Percentiles rank a stretch among this genome's conserved stretches.
These are phyloP conservation scores for Lactarius psammicola DNA, from an alignment of 768 basidiomycete species.

Conservation along the genomic window DNA sequence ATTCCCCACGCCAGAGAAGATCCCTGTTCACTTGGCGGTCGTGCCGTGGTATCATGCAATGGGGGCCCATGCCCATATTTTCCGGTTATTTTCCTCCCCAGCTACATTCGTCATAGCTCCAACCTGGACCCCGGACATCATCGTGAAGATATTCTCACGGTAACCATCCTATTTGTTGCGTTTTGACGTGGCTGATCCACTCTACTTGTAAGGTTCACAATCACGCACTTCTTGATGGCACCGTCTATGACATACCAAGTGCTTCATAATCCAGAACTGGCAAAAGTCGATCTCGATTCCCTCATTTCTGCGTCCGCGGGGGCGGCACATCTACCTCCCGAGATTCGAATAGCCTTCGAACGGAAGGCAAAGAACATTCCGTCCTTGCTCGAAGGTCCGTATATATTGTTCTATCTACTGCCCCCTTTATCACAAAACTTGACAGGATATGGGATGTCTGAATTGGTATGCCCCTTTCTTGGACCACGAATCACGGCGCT, in stretches of 20 bases:
- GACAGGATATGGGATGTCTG: slow-evolving; percentile 24
- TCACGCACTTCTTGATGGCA: slow-evolving; percentile 18
- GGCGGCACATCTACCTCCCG: slow-evolving; percentile 13
- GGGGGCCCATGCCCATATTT: slow-evolving; percentile 52
- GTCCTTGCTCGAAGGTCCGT: slow-evolving; percentile 8
- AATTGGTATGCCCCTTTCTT: slow-evolving; percentile 17
- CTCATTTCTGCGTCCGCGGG: background rate
- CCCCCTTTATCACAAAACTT: background rate
- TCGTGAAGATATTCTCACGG: slow-evolving; percentile 57
- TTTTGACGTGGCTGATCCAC: background rate
- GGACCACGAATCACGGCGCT: background rate
- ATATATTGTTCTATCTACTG: background rate
- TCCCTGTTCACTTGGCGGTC: slow-evolving; percentile 52
- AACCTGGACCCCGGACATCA: slow-evolving; percentile 55
- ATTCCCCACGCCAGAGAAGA: slow-evolving; percentile 44
- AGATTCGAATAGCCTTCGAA: slow-evolving; percentile 11
- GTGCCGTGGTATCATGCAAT: slow-evolving; percentile 70
- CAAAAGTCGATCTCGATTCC: slow-evolving; percentile 13
- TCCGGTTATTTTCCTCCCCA: slow-evolving; percentile 49
- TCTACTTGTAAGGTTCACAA: slow-evolving; percentile 9
- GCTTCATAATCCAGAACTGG: slow-evolving; percentile 12
- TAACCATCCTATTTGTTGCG: slow-evolving; percentile 31
- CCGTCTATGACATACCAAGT: slow-evolving; percentile 22
- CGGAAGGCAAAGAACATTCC: slow-evolving; percentile 2
- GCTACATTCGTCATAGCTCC: slow-evolving; percentile 54